Percentiles rank a stretch among this genome's conserved stretches.
Evolutionary conservation across 2,329 filamentous ascomycete species (phyloP).

Genomic region (Colletotrichum ledebouriae): DNA sequence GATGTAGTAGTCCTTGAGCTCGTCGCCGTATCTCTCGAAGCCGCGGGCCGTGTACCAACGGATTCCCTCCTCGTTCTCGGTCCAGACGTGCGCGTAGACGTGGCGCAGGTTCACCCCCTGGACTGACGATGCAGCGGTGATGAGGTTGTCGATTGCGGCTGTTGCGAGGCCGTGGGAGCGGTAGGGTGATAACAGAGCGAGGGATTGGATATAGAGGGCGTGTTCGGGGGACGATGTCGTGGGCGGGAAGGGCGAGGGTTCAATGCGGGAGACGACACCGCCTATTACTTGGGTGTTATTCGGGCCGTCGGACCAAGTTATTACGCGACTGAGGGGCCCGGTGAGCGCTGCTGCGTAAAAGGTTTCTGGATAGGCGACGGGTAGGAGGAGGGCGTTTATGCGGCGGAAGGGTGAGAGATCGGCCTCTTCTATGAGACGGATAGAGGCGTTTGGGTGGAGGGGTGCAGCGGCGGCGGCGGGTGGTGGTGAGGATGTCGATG

Average conservation of each 20-base stretch:
- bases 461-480: slow-evolving; percentile 49
- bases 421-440: slow-evolving; percentile 62
- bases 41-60: slow-evolving; percentile 72
- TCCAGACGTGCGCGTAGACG: slow-evolving; percentile 78
- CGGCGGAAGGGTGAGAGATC: slow-evolving; percentile 72
- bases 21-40: slow-evolving; percentile 63
- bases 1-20: slow-evolving; percentile 72
- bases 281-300: slow-evolving; percentile 63
- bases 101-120: slow-evolving; percentile 55
- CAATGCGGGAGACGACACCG: slow-evolving; percentile 73
- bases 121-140: slow-evolving; percentile 55
- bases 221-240: slow-evolving; percentile 50
- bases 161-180: slow-evolving; percentile 70
- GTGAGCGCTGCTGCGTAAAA: slow-evolving; percentile 71
- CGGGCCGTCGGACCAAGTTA: slow-evolving; percentile 66
- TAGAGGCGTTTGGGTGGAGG: slow-evolving; percentile 63
- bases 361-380: slow-evolving; percentile 72
- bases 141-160: slow-evolving; percentile 68
- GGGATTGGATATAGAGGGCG: slow-evolving; percentile 74
- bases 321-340: slow-evolving; percentile 70
- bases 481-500: slow-evolving; percentile 44
- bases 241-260: slow-evolving; percentile 56
- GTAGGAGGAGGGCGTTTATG: slow-evolving; percentile 75
- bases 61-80: slow-evolving; percentile 73
- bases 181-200: slow-evolving; percentile 74